These are phyloP conservation scores for Paulownia fortunei DNA, from an alignment of 257 asterid species.

Conservation along the genomic window DNA sequence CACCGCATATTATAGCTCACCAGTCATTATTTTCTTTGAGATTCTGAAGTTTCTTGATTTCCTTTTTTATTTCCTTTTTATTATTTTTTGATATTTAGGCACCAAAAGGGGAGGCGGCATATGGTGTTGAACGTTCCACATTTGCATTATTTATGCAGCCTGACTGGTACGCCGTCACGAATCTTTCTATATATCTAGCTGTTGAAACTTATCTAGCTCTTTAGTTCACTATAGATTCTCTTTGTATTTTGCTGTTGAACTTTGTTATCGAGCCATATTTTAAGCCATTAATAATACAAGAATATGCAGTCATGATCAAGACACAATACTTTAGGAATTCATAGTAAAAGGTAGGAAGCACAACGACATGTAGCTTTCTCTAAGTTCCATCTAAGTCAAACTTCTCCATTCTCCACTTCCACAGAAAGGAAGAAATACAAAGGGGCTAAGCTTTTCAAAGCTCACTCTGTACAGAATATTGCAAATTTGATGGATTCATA, in stretches of 20 bases:
- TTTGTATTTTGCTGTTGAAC: neutral
- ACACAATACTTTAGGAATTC: conserved; percentile 7
- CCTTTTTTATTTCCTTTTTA: neutral
- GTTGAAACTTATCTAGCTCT: conserved; percentile 16
- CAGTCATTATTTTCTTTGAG: neutral
- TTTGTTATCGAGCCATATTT: neutral
- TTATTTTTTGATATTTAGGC: conserved; percentile 52
- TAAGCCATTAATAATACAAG: conserved; percentile 1
- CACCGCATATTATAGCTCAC: neutral
- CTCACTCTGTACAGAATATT: neutral
- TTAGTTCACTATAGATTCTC: conserved; percentile 14
- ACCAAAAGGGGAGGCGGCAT: conserved; percentile 69
- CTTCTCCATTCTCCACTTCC: neutral
- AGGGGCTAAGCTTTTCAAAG: neutral
- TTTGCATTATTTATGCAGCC: conserved; percentile 98
- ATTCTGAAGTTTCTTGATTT: conserved; percentile 6
- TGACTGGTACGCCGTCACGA: conserved; percentile 63
- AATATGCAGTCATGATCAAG: conserved; percentile 12
- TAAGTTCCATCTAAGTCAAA: neutral
- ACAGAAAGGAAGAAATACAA: neutral
- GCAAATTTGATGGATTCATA: neutral
- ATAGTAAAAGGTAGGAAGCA: neutral
- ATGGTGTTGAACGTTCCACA: conserved; percentile 83
- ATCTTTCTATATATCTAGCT: conserved; percentile 15
- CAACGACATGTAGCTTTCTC: neutral